Conservation (phyloP, 306 rosid genomes). For the Malus domestica region DNA sequence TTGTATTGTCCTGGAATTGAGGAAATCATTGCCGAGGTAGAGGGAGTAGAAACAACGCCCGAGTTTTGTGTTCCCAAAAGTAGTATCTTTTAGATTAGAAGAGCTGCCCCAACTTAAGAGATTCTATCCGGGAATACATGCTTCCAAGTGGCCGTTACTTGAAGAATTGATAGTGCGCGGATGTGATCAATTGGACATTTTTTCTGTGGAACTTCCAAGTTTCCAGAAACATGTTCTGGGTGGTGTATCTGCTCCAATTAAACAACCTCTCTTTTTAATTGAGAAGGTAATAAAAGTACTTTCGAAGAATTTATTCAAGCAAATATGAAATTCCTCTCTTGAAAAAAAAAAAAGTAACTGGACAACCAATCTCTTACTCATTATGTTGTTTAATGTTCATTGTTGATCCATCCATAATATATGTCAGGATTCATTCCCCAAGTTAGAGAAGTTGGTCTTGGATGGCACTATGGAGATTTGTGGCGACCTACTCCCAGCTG, state of each 20-base stretch:
- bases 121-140: not conserved
- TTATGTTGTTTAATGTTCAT: too few relatives aligned
- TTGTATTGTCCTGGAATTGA: not conserved
- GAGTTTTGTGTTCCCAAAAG: constrained; percentile 6
- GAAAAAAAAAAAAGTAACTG: too few relatives aligned
- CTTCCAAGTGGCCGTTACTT: constrained; percentile 15
- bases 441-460: not conserved
- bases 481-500: not conserved
- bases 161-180: accelerated
- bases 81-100: not conserved
- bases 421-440: not conserved
- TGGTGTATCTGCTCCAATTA: not conserved
- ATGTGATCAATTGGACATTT: not conserved
- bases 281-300: constrained; percentile 5
- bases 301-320: too few relatives aligned
- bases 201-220: not conserved
- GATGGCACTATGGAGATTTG: not conserved
- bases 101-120: not conserved
- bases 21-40: not conserved
- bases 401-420: not conserved
- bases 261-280: not conserved
- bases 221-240: not conserved
- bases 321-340: too few relatives aligned
- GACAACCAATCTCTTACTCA: too few relatives aligned
- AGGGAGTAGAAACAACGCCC: not conserved